Evolutionary conservation across 352 stramenopile species (phyloP).

Genomic region (Pseudoperonospora humuli): DNA sequence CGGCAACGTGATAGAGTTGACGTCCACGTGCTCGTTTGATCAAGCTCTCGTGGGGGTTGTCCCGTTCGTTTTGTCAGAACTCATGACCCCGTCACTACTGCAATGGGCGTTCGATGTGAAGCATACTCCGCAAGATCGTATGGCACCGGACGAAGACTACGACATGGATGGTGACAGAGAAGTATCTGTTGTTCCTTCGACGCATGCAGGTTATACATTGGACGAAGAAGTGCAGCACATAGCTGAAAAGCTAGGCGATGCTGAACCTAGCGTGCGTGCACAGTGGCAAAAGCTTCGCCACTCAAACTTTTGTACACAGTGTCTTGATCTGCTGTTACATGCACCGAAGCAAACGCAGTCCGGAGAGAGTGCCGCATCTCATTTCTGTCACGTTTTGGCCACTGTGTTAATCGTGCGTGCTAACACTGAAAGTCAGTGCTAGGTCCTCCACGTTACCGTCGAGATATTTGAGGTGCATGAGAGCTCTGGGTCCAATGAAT

Average conservation of each 20-base stretch:
- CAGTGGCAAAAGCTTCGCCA: constrained; percentile 44
- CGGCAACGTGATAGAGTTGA: constrained; percentile 33
- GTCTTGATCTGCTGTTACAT: constrained; percentile 27
- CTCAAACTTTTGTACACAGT: constrained; percentile 29
- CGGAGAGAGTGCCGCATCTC: constrained; percentile 14
- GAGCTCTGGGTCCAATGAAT: constrained; percentile 90
- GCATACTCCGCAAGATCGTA: constrained; percentile 8
- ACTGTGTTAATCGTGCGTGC: constrained; percentile 38
- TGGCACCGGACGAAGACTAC: constrained; percentile 13
- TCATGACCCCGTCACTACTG: constrained; percentile 24
- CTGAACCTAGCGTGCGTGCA: constrained; percentile 16
- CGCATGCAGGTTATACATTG: constrained; percentile 5
- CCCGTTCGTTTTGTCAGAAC: constrained; percentile 15
- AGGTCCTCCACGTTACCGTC: constrained; percentile 87
- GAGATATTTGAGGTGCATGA: constrained; percentile 96
- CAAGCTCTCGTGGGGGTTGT: constrained; percentile 14
- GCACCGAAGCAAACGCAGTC: not conserved
- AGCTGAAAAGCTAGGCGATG: constrained; percentile 4
- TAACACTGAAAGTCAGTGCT: constrained; percentile 91
- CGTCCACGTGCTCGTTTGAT: constrained; percentile 21
- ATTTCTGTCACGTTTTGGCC: constrained; percentile 32
- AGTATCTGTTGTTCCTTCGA: constrained; percentile 1
- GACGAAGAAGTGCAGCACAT: constrained; percentile 17
- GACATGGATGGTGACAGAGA: constrained; percentile 25
- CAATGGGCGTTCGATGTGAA: constrained; percentile 36